A percentile compares a stretch with the other conserved stretches of the same genome.
phyloP scores from a whole-genome alignment of 2,329 filamentous ascomycete genomes.

The Podosphaera aphanis region DNA sequence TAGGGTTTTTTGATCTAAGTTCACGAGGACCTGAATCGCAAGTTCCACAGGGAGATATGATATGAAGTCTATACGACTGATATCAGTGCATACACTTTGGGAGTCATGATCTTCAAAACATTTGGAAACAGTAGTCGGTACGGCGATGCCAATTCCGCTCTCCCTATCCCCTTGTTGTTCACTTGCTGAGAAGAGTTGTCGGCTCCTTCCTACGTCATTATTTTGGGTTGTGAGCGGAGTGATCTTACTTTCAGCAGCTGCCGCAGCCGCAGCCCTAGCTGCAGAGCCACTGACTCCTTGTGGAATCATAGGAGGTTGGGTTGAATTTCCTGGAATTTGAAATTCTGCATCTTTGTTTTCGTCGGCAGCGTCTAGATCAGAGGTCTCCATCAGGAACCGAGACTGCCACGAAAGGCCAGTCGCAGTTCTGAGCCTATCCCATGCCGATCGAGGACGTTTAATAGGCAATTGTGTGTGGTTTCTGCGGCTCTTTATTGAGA shows the following conservation, averaged over 20 bases:
- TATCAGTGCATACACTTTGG: constrained; percentile 9
- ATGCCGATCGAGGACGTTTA: constrained; percentile 11
- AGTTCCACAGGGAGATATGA: constrained; percentile 31
- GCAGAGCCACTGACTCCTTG: constrained; percentile 34
- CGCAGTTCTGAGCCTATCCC: constrained; percentile 14
- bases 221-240: constrained; percentile 23
- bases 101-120: not conserved
- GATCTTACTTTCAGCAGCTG: not conserved
- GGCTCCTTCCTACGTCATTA: constrained; percentile 20
- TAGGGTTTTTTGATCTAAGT: constrained; percentile 30
- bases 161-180: constrained; percentile 30
- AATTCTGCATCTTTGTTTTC: constrained; percentile 4
- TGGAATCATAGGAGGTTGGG: constrained; percentile 36
- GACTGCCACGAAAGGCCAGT: constrained; percentile 15
- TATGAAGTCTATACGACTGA: constrained; percentile 35
- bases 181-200: constrained; percentile 20
- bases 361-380: constrained; percentile 7
- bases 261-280: constrained; percentile 31
- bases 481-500: constrained; percentile 13
- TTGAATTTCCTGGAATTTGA: constrained; percentile 18
- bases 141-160: constrained; percentile 38
- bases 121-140: constrained; percentile 14
- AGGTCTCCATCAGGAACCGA: constrained; percentile 6
- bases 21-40: constrained; percentile 31
- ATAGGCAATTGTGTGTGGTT: constrained; percentile 11